Evolutionary conservation across 1,284 basidiomycete genomes (phyloP).

Genomic region (Mycena sp.): DNA sequence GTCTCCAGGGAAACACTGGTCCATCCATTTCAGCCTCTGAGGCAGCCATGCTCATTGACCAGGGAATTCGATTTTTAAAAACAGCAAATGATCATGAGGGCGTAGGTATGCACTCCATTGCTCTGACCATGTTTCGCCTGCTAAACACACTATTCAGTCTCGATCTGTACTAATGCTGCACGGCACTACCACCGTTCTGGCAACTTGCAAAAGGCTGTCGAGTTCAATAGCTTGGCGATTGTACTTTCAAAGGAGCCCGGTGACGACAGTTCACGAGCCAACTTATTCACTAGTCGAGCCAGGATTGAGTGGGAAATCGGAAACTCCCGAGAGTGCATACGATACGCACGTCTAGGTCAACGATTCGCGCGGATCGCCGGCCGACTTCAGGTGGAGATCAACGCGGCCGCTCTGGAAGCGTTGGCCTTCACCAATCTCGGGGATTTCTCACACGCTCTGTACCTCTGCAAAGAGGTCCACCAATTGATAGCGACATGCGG

Average conservation of each 20-base stretch:
- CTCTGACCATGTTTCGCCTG: background rate
- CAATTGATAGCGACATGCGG: background rate
- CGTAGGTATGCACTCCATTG: background rate
- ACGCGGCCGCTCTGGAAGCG: too few relatives aligned
- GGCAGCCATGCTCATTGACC: background rate
- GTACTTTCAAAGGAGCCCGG: background rate
- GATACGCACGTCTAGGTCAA: too few relatives aligned
- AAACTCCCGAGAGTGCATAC: too few relatives aligned
- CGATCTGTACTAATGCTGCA: background rate
- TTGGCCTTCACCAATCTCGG: too few relatives aligned
- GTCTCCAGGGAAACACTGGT: background rate
- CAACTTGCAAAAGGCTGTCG: conserved; percentile 3
- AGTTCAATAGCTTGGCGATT: background rate
- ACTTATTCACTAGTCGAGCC: too few relatives aligned
- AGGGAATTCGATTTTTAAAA: background rate
- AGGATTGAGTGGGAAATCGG: too few relatives aligned
- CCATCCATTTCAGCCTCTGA: background rate
- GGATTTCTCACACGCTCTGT: background rate
- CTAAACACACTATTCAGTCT: background rate
- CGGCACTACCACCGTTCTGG: background rate
- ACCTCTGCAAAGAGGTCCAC: conserved; percentile 2
- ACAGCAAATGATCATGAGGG: background rate
- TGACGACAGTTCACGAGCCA: background rate
- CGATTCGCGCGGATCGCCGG: too few relatives aligned
- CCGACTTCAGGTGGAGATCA: too few relatives aligned